Percentiles rank a stretch among this genome's conserved stretches.
Evolutionary conservation across 768 basidiomycete species (phyloP).

Genomic region (Lactarius psammicola): DNA sequence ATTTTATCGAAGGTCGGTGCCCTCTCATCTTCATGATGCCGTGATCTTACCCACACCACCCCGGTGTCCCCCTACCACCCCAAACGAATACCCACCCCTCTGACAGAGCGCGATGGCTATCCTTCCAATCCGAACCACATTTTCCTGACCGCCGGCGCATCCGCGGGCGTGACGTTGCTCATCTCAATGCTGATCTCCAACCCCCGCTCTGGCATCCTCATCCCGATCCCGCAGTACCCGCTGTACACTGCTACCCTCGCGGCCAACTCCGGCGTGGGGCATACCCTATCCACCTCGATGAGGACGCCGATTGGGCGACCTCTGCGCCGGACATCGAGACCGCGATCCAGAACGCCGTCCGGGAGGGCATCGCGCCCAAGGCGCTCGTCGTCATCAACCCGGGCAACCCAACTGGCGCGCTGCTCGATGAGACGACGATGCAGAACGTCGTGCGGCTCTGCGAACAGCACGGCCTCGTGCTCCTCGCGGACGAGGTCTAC

Average conservation of each 20-base stretch:
- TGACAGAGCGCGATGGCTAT: slow-evolving; percentile 90
- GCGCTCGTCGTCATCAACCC: slow-evolving; percentile 98
- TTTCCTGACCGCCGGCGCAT: slow-evolving; percentile 94
- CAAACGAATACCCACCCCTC: not conserved
- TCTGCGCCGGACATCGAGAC: slow-evolving; percentile 62
- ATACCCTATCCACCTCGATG: slow-evolving; percentile 90
- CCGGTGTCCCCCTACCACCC: not conserved
- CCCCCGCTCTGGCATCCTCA: slow-evolving; percentile 73
- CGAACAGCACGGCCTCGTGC: slow-evolving; percentile 78
- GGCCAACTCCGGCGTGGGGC: slow-evolving; percentile 71
- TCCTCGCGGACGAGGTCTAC: slow-evolving; percentile 99
- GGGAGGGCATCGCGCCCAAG: slow-evolving; percentile 63
- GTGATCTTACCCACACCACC: not conserved
- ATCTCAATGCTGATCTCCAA: slow-evolving; percentile 75
- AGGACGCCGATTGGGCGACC: slow-evolving; percentile 79
- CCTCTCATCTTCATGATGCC: slow-evolving; percentile 4
- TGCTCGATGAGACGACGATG: slow-evolving; percentile 73
- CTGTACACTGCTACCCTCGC: slow-evolving; percentile 95
- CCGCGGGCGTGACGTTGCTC: slow-evolving; percentile 86
- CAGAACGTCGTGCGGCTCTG: slow-evolving; percentile 76
- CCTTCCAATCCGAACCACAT: slow-evolving; percentile 80
- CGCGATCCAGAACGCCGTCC: slow-evolving; percentile 62
- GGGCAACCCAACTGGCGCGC: slow-evolving; percentile 92
- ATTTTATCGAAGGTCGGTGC: slow-evolving; percentile 83
- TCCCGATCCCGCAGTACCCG: slow-evolving; percentile 98